phyloP scores from a whole-genome alignment of 2,329 filamentous ascomycete species.

The Diaporthe batatas region DNA sequence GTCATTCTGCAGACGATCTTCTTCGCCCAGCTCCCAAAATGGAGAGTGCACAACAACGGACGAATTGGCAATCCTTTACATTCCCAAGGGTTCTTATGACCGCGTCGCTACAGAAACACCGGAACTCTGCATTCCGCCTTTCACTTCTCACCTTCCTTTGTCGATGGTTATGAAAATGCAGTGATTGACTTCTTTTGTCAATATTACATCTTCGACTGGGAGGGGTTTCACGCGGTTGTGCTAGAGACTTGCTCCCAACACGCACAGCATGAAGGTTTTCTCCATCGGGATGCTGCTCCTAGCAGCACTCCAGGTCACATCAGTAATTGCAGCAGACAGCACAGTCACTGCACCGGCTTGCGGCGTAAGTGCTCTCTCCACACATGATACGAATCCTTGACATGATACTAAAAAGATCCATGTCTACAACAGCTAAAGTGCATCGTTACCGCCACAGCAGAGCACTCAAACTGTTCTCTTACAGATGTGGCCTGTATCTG shows the following conservation, averaged over 20 bases:
- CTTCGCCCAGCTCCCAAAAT: neutral
- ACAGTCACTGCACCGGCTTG: slow-evolving; percentile 22
- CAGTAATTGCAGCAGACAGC: slow-evolving; percentile 12
- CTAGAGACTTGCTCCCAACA: neutral
- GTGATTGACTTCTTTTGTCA: neutral
- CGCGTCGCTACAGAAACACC: too few species aligned
- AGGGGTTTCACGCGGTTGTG: neutral
- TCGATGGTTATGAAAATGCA: slow-evolving; percentile 23
- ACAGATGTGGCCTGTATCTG: slow-evolving; percentile 39
- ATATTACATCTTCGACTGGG: neutral
- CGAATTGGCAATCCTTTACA: slow-evolving; percentile 10
- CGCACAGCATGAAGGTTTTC: slow-evolving; percentile 26
- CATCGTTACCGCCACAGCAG: slow-evolving; percentile 26
- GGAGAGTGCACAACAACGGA: slow-evolving; percentile 4
- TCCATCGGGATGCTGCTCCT: slow-evolving; percentile 11
- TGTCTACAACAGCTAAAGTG: slow-evolving; percentile 32
- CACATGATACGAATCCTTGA: too few species aligned
- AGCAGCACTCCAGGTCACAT: neutral
- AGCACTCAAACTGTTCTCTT: slow-evolving; percentile 37
- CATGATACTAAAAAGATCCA: neutral
- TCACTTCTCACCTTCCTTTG: neutral
- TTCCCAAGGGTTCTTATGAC: neutral
- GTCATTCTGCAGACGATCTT: neutral
- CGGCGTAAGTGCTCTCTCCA: neutral
- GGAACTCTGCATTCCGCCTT: neutral